Conservation (phyloP, 2,329 filamentous ascomycete species). For the Sporothrix curviconia region DNA sequence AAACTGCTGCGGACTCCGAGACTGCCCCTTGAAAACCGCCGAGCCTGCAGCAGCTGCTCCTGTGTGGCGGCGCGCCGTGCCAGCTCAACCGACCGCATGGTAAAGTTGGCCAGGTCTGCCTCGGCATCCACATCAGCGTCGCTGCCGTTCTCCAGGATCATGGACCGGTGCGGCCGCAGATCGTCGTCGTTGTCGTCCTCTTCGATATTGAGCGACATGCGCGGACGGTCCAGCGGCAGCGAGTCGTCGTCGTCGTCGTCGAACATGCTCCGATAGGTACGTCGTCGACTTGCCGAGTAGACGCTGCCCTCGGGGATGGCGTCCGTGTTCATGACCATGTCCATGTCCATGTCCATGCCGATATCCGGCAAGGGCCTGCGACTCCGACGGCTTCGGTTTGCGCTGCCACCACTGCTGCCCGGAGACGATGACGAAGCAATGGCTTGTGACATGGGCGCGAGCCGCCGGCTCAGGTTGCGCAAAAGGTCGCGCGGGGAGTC, state of each 20-base stretch:
- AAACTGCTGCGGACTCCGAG: conserved; percentile 49
- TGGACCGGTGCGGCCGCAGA: conserved; percentile 47
- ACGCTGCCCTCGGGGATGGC: too few relatives aligned
- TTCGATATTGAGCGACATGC: conserved; percentile 50
- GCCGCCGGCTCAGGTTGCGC: conserved; percentile 46
- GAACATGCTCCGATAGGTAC: conserved; percentile 21
- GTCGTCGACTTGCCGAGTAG: background rate
- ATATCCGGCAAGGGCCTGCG: background rate
- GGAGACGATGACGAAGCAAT: conserved; percentile 43
- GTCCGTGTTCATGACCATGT: background rate
- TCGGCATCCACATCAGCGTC: conserved; percentile 12
- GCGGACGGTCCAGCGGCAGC: conserved; percentile 43
- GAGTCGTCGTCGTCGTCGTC: conserved; percentile 47
- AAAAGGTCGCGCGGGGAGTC: conserved; percentile 50
- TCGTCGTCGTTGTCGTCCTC: conserved; percentile 45
- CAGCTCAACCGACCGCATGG: conserved; percentile 53
- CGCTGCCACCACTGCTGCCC: conserved; percentile 17
- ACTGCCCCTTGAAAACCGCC: conserved; percentile 45
- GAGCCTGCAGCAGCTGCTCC: conserved; percentile 27
- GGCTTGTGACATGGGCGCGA: conserved; percentile 43
- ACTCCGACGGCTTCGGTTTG: conserved; percentile 1
- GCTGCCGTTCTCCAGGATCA: conserved; percentile 38
- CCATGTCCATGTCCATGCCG: conserved; percentile 5
- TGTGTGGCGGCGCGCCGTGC: conserved; percentile 47
- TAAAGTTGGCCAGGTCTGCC: conserved; percentile 46